Conservation (phyloP, 106 monocot genomes). For the Xerophyta viscosa region DNA sequence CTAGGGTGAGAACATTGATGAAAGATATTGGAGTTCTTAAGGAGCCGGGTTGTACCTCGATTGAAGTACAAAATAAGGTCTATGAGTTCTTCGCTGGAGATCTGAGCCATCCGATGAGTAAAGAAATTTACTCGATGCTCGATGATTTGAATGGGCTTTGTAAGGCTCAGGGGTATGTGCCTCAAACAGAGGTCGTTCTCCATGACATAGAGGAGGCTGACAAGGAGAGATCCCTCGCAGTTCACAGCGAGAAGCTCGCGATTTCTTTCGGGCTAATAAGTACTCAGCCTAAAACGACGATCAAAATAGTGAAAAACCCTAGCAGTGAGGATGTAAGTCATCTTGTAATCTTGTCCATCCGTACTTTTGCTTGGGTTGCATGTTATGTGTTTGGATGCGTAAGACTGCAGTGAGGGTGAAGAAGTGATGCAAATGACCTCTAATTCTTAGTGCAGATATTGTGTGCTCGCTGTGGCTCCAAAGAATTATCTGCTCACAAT, state of each 20-base stretch:
- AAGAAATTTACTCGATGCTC: constrained; percentile 61
- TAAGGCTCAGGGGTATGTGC: constrained; percentile 49
- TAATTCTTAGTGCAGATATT: constrained; percentile 54
- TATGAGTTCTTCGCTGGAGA: constrained; percentile 72
- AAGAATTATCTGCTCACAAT: constrained; percentile 49
- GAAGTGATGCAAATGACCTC: not conserved
- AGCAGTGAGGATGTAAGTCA: too few species aligned
- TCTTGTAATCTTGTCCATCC: too few species aligned
- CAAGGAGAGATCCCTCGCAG: constrained; percentile 54
- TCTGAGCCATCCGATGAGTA: constrained; percentile 38
- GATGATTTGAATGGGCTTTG: constrained; percentile 40
- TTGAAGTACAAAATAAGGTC: constrained; percentile 47
- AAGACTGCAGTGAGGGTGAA: too few species aligned
- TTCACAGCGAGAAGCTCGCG: constrained; percentile 86
- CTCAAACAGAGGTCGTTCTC: constrained; percentile 55
- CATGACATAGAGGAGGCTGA: constrained; percentile 65
- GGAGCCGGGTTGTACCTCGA: constrained; percentile 71
- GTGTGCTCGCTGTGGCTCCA: constrained; percentile 81
- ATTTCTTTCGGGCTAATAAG: constrained; percentile 72
- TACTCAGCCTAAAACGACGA: constrained; percentile 49
- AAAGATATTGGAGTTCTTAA: constrained; percentile 46
- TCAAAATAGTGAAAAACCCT: constrained; percentile 84
- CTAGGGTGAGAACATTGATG: constrained; percentile 54
- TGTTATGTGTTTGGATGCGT: too few species aligned
- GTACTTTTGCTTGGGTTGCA: not conserved